Evolutionary conservation across 192 early-diverging fungal species (phyloP).

Genomic region (Linnemannia elongata): DNA sequence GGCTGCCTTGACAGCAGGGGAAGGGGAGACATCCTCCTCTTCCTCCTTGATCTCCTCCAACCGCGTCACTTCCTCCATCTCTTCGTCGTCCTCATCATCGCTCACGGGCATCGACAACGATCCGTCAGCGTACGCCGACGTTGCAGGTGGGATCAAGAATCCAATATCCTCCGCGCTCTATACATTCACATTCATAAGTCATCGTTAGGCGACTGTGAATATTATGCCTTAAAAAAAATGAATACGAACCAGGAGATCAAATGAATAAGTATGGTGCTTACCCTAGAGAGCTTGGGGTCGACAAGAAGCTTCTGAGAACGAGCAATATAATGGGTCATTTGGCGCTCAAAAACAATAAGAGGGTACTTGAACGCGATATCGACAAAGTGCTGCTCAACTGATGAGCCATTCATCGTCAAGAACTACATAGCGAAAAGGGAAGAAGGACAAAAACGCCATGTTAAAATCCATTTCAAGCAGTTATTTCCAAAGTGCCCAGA

Average conservation of each 20-base stretch:
- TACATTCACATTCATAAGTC: background rate
- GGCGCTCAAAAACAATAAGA: slow-evolving; percentile 60
- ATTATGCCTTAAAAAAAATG: background rate
- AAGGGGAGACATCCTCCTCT: background rate
- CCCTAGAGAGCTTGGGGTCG: slow-evolving; percentile 61
- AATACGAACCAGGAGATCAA: background rate
- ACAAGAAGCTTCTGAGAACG: slow-evolving; percentile 60
- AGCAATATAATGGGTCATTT: slow-evolving; percentile 65
- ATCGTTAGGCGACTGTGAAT: background rate
- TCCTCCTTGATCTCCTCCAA: slow-evolving; percentile 51
- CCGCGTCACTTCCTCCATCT: slow-evolving; percentile 23
- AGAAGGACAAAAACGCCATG: background rate
- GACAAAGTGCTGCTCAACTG: slow-evolving; percentile 58
- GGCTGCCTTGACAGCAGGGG: background rate
- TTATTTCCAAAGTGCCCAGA: background rate
- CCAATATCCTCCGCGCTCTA: slow-evolving; percentile 38
- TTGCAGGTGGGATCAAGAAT: slow-evolving; percentile 51
- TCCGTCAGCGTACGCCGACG: slow-evolving; percentile 64
- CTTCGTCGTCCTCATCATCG: slow-evolving; percentile 59
- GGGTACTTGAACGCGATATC: slow-evolving; percentile 59
- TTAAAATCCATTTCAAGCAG: background rate
- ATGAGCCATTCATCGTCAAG: slow-evolving; percentile 29
- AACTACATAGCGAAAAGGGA: slow-evolving; percentile 35
- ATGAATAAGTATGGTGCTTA: slow-evolving; percentile 21
- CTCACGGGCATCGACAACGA: slow-evolving; percentile 67